Conservation (phyloP, 2,329 filamentous ascomycete genomes). For the Dactylella cylindrospora region DNA sequence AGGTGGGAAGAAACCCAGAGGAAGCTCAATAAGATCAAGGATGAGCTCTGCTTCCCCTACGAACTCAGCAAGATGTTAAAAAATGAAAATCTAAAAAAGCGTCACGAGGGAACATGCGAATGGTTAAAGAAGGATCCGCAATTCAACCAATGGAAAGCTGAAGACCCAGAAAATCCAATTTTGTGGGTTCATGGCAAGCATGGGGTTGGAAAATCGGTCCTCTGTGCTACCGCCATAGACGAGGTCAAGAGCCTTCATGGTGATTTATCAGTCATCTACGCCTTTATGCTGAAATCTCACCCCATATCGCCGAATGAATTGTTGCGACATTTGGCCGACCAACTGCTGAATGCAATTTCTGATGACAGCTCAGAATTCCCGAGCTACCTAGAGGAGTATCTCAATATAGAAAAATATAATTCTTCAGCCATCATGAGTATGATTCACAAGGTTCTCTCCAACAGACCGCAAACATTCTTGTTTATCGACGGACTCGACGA, state of each 20-base stretch:
- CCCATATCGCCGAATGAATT: background rate
- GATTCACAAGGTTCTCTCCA: background rate
- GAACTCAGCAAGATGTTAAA: no score
- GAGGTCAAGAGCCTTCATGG: background rate
- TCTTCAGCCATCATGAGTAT: background rate
- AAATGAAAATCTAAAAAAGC: no score
- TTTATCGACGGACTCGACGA: constrained; percentile 7
- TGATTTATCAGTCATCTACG: background rate
- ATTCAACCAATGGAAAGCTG: background rate
- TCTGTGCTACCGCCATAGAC: constrained; percentile 3
- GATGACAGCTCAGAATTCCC: background rate
- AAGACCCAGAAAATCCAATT: background rate
- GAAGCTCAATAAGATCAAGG: no score
- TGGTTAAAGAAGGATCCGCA: background rate
- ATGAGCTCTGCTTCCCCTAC: no score
- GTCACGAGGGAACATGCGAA: background rate
- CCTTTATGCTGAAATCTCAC: background rate
- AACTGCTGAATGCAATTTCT: background rate
- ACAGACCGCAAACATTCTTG: background rate
- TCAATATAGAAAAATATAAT: background rate
- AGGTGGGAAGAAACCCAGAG: no score
- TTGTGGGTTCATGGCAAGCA: constrained; percentile 1
- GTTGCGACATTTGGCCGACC: background rate
- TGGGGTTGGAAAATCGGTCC: constrained; percentile 11
- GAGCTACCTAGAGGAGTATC: background rate